phyloP scores from a whole-genome alignment of 2,329 filamentous ascomycete species.

The Neoarthrinium moseri region DNA sequence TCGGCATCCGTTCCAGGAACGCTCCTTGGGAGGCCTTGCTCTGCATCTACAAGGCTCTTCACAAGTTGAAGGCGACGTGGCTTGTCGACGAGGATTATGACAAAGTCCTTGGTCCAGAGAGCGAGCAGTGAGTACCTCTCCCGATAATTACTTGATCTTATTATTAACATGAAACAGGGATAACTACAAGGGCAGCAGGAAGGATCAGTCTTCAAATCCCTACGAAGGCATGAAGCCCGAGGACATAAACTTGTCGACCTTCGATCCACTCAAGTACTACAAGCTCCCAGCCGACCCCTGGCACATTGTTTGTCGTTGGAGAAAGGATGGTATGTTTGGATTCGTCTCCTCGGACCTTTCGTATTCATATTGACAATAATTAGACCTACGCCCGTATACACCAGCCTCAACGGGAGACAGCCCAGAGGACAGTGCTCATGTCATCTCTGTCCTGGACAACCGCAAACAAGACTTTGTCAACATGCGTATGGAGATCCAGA shows the following conservation, averaged over 20 bases:
- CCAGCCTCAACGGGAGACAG: too few relatives aligned
- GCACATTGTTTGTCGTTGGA: conserved; percentile 89
- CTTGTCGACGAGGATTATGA: conserved; percentile 64
- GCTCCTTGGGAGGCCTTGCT: conserved; percentile 91
- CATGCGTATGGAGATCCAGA: conserved; percentile 93
- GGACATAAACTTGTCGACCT: conserved; percentile 31
- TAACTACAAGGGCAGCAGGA: conserved; percentile 19
- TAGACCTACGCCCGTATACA: too few relatives aligned
- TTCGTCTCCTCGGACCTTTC: conserved; percentile 37
- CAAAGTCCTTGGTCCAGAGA: conserved; percentile 43
- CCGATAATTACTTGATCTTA: not conserved
- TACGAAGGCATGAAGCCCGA: conserved; percentile 26
- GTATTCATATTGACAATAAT: conserved; percentile 4
- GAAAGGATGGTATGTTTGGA: conserved; percentile 71
- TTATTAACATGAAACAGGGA: conserved; percentile 6
- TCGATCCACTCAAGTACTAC: conserved; percentile 64
- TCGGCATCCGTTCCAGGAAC: conserved; percentile 92
- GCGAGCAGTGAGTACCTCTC: conserved; percentile 36
- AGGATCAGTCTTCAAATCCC: conserved; percentile 16
- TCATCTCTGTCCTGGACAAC: conserved; percentile 40
- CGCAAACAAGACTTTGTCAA: conserved; percentile 70
- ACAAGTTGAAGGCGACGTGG: conserved; percentile 87
- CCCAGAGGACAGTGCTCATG: conserved; percentile 41
- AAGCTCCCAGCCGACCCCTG: conserved; percentile 90
- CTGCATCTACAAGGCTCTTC: conserved; percentile 90